Conservation (phyloP, 805 yeast genomes). For the Saturnispora halmiae region DNA sequence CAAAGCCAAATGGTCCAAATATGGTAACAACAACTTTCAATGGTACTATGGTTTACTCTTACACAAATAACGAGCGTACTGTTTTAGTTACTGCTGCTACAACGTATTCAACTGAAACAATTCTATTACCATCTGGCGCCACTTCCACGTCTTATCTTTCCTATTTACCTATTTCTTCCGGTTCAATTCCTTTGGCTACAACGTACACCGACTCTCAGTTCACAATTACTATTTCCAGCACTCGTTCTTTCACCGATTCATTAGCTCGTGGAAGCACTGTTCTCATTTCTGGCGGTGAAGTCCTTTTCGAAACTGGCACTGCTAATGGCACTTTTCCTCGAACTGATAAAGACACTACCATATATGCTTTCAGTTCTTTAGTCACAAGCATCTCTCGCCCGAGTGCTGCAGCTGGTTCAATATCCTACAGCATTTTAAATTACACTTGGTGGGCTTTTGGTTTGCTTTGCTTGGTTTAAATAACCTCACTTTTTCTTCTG, state of each 20-base stretch:
- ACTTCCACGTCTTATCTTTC: background rate
- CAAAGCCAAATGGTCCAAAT: conserved; percentile 5
- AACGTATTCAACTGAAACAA: background rate
- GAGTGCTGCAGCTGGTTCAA: conserved; percentile 1
- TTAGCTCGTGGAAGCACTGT: conserved; percentile 14
- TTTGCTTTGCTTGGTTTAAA: conserved; percentile 1
- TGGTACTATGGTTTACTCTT: background rate
- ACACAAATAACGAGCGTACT: background rate
- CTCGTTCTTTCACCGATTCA: conserved; percentile 14
- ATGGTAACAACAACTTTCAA: conserved; percentile 1
- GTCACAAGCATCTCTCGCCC: conserved; percentile 5
- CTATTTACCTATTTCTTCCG: conserved; percentile 21
- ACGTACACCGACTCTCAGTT: conserved; percentile 20
- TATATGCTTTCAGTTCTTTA: conserved; percentile 13
- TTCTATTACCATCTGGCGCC: conserved; percentile 4
- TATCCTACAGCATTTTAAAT: background rate
- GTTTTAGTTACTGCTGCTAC: background rate
- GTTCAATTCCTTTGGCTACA: conserved; percentile 27
- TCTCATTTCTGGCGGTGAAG: conserved; percentile 26
- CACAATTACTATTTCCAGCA: conserved; percentile 23
- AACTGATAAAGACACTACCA: conserved; percentile 6
- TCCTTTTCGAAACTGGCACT: conserved; percentile 16
- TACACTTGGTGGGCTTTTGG: conserved; percentile 2
- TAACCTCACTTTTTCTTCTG: no score
- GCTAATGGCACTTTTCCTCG: no score